phyloP scores from a whole-genome alignment of 768 basidiomycete species.

The Fomitopsis serialis region DNA sequence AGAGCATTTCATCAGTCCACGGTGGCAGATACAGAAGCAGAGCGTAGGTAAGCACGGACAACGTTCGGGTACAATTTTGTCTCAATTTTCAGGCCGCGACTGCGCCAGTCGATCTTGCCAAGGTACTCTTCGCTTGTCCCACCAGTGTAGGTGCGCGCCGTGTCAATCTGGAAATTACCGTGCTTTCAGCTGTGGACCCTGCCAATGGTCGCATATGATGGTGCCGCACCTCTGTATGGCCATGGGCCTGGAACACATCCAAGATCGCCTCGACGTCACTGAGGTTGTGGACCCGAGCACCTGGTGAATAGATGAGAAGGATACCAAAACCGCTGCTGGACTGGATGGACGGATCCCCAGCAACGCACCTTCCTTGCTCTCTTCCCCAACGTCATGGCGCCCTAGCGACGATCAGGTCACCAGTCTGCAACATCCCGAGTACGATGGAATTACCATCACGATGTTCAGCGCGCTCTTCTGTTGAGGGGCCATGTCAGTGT shows the following conservation, averaged over 20 bases:
- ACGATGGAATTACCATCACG: constrained; percentile 37
- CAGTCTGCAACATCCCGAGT: neutral
- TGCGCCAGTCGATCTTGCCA: constrained; percentile 45
- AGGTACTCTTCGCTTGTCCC: constrained; percentile 35
- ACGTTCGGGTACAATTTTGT: constrained; percentile 40
- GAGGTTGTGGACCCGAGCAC: constrained; percentile 42
- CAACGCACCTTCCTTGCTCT: constrained; percentile 34
- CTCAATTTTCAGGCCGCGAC: constrained; percentile 48
- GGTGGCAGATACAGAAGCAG: neutral
- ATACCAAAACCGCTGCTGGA: too few relatives aligned
- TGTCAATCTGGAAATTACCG: constrained; percentile 21
- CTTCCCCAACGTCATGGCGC: constrained; percentile 53
- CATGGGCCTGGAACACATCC: constrained; percentile 48
- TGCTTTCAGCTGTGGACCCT: neutral
- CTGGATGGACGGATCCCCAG: too few relatives aligned
- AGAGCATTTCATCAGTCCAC: neutral
- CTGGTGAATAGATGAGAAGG: constrained; percentile 4
- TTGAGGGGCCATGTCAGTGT: constrained; percentile 3
- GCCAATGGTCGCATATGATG: neutral
- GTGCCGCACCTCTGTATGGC: constrained; percentile 43
- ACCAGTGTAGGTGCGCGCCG: constrained; percentile 20
- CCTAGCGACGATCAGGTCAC: constrained; percentile 24
- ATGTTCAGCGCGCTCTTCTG: constrained; percentile 42
- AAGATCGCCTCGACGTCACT: constrained; percentile 47
- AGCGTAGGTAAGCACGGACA: neutral